Evolutionary conservation across 2,329 filamentous ascomycete species (phyloP), one percentile per base, ranked within the genome.

Genomic region (Amylocarpus encephaloides): DNA sequence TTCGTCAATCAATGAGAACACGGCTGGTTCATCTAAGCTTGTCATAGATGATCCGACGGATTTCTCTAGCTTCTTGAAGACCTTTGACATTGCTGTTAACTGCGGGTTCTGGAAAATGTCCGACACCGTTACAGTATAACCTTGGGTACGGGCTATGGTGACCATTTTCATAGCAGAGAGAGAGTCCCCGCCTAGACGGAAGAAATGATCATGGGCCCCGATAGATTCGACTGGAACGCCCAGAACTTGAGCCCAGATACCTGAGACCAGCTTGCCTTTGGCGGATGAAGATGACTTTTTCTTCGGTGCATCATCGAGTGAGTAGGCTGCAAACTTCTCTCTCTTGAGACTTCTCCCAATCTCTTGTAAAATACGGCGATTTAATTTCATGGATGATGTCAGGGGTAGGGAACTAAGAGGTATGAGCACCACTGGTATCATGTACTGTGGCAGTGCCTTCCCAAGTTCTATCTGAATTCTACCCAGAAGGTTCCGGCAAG

Each of bases 91-190:
- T 0, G 63, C 68, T 0, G 70, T 61, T 2, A 73, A 60, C 6
- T 62, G 67, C 26, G 71, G 68, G 46, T 71, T 64, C 1, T 52
- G 46, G 58, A 75, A 74, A n/a, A 73, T 66, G 45, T 71, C 66
- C 3, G 67, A 63, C 1, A 75, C 72, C 0, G 65, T 67, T 2
- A 74, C 52, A 10, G 57, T 57, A 13, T 68, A 50, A 1, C 67
- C 67, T 42, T 49, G 10, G 19, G 41, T 22, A n/a, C 41, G 22
- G 41, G 22, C 15, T 16, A 22, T 22, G 16, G 32, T 36, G 13
- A 39, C 33, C 29, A 49, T 18, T 33, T 40, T 11, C 45, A 48
- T 48, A 2, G 45, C 45, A 10, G 35, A 15, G 13, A 48, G 40
- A 5, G 45, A 48, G 22, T 48, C 45, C 10, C 67, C 68, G n/a